phyloP scores from a whole-genome alignment of 2,329 filamentous ascomycete species.

The Aspergillus brunneoviolaceus region DNA sequence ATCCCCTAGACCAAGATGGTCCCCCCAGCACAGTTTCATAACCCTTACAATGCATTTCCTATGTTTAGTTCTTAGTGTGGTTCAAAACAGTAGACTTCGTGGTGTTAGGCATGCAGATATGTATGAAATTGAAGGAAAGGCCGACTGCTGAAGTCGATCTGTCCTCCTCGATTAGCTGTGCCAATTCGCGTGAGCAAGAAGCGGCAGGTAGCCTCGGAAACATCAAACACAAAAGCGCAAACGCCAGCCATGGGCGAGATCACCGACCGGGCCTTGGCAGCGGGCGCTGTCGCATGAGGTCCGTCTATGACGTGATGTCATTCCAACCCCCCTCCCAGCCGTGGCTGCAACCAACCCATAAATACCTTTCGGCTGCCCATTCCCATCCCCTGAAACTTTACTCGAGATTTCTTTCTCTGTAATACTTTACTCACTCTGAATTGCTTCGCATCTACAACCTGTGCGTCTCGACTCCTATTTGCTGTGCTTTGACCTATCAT shows the following conservation, averaged over 20 bases:
- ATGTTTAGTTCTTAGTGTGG: constrained; percentile 10
- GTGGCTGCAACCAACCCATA: constrained; percentile 18
- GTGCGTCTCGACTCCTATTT: background rate
- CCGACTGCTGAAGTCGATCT: no score
- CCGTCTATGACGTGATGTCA: constrained; percentile 37
- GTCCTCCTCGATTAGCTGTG: background rate
- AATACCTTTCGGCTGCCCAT: constrained; percentile 17
- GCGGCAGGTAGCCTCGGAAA: background rate
- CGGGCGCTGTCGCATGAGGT: constrained; percentile 10
- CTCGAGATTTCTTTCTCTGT: background rate
- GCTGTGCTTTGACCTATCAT: background rate
- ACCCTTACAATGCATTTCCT: constrained; percentile 29
- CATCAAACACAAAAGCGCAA: background rate
- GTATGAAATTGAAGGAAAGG: no score
- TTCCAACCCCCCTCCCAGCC: constrained; percentile 14
- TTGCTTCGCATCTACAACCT: background rate
- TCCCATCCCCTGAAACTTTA: constrained; percentile 6
- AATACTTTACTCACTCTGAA: background rate
- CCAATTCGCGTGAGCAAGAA: background rate
- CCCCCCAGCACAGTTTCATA: constrained; percentile 30
- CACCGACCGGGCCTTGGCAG: constrained; percentile 15
- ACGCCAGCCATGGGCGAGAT: background rate
- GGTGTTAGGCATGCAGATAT: no score
- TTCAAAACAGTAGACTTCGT: background rate
- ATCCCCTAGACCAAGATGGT: constrained; percentile 28